Evolutionary conservation across 2,329 filamentous ascomycete genomes (phyloP).

Genomic region (Colletotrichum tamarilloi): DNA sequence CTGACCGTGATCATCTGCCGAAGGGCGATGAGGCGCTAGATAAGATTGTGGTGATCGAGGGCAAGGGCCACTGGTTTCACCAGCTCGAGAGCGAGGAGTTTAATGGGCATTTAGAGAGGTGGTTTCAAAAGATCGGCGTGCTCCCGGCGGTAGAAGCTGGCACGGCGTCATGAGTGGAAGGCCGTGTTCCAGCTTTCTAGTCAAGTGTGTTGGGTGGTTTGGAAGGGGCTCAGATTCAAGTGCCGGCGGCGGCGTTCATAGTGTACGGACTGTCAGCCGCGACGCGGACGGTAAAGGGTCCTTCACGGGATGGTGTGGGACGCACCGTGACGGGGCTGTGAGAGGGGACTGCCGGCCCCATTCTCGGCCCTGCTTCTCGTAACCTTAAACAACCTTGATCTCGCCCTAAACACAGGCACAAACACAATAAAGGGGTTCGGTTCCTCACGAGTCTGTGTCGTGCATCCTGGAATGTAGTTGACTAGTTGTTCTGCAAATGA

Average conservation of each 20-base stretch:
- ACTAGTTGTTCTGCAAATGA: not conserved
- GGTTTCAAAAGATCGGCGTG: not conserved
- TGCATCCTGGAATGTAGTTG: not conserved
- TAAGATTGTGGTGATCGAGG: slow-evolving; percentile 23
- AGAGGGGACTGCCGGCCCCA: not conserved
- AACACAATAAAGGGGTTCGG: not conserved
- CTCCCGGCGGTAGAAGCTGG: not conserved
- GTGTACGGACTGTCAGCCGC: not conserved
- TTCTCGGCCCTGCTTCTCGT: not conserved
- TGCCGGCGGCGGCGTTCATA: not conserved
- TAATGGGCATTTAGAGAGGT: slow-evolving; percentile 12
- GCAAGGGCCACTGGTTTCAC: slow-evolving; percentile 26
- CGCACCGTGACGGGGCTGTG: not conserved
- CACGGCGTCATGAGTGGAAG: not conserved
- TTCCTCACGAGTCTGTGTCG: not conserved
- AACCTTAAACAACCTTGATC: not conserved
- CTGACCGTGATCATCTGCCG: slow-evolving; percentile 21
- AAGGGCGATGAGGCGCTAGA: slow-evolving; percentile 19
- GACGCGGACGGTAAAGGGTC: not conserved
- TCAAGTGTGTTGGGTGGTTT: not conserved
- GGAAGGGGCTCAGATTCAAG: not conserved
- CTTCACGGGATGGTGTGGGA: not conserved
- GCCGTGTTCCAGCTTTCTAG: no score
- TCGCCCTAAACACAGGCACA: not conserved
- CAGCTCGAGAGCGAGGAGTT: slow-evolving; percentile 22